phyloP scores from a whole-genome alignment of 2,329 filamentous ascomycete genomes.

The Nannizziopsis barbatae region DNA sequence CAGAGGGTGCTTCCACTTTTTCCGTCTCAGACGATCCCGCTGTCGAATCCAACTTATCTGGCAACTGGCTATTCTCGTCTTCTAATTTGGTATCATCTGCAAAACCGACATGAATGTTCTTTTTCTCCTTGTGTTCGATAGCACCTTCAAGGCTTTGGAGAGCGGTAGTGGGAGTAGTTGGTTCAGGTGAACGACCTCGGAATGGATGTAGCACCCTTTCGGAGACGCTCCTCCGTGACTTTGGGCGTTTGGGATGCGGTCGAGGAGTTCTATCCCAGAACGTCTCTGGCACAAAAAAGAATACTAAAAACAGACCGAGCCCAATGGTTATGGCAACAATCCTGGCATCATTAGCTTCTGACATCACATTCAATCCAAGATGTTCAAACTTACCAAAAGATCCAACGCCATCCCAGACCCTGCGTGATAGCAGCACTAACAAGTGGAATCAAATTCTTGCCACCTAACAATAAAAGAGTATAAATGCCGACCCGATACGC shows the following conservation, averaged over 20 bases:
- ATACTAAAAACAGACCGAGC: constrained; percentile 59
- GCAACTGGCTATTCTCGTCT: neutral
- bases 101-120: constrained; percentile 48
- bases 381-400: constrained; percentile 55
- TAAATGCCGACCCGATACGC: constrained; percentile 91
- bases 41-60: neutral
- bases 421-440: constrained; percentile 79
- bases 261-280: constrained; percentile 83
- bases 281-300: constrained; percentile 86
- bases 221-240: constrained; percentile 28
- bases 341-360: constrained; percentile 37
- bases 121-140: constrained; percentile 17
- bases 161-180: constrained; percentile 8
- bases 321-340: constrained; percentile 71
- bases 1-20: neutral
- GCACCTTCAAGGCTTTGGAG: constrained; percentile 13
- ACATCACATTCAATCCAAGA: neutral
- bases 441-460: constrained; percentile 81
- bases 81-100: constrained; percentile 28
- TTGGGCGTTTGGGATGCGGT: constrained; percentile 34
- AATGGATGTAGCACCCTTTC: constrained; percentile 28
- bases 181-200: constrained; percentile 24
- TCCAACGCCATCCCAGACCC: constrained; percentile 72
- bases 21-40: neutral
- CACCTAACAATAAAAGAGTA: constrained; percentile 73